Evolutionary conservation across 2,329 filamentous ascomycete species (phyloP), one percentile per base, ranked within the genome.

Genomic region (Coleophoma crateriformis): DNA sequence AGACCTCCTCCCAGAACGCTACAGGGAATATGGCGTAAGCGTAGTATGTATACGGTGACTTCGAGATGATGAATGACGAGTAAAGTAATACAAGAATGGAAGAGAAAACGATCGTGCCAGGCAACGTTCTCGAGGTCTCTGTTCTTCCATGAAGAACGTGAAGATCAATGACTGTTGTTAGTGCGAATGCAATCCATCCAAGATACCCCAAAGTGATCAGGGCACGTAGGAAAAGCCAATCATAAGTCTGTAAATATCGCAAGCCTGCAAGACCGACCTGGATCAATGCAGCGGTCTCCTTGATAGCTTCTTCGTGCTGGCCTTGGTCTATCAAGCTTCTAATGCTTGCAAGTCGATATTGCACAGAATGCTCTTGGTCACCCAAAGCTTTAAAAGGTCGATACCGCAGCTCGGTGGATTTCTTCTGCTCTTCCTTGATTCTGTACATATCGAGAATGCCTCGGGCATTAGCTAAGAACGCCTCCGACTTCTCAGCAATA

Each of bases 1-100:
- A 92, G 0, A 96, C 88, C 62, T 96, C 91, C 67, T 96, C 92
- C 94, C 94, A 99, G 71, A 99, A 97, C 50, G 89, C 79, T 2
- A 96, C 84, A 0, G 94, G 94, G 67, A 99, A 99, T 59, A 95
- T 80, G 1, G 86, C 88, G 65, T 99, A 99, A 2, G 82, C 81
- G 62, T 97, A 99, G 67, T 99, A 99, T 2, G 88, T 86, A 50
- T 76, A 65, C 0, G 92, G 87, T 2, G 91, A 96, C 41, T 82
- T 79, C 42, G 95, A 92, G 50, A 89, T 74, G 51, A 87, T 73
- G 49, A 99, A 87, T 1, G 89, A 83, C 7, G 90, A 85, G 61
- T 87, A 96, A 12, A 97, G 68, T 1, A 75, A 75, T 20, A 87
- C 77, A n/a, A 95, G 76, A 4, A 87, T 65, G 0, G 91, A 90